Evolutionary conservation across 352 stramenopile genomes (phyloP).

Genomic region (Pythium vanterpoolii): DNA sequence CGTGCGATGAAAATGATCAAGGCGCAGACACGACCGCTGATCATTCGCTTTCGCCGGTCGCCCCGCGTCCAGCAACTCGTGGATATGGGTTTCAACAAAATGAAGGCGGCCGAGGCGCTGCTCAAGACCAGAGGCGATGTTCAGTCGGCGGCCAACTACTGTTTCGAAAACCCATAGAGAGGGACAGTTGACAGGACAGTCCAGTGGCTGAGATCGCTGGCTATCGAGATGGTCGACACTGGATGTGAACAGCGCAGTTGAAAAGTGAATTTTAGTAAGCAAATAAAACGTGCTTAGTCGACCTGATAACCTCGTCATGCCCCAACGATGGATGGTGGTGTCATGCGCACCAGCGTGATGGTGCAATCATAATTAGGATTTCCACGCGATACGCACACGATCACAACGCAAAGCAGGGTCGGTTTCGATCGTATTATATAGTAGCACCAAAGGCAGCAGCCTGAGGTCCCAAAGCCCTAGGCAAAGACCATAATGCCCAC

Average conservation of each 20-base stretch:
- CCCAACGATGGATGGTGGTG: too few species aligned
- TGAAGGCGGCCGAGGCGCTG: constrained; percentile 50
- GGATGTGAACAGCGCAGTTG: too few species aligned
- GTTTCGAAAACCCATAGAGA: constrained; percentile 43
- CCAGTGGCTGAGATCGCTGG: not conserved
- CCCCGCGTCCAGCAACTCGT: constrained; percentile 59
- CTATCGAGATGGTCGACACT: too few species aligned
- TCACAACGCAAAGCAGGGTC: too few species aligned
- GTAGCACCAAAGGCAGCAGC: too few species aligned
- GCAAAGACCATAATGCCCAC: constrained; percentile 36
- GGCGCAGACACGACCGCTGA: constrained; percentile 64
- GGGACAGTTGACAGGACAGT: not conserved
- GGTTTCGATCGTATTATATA: too few species aligned
- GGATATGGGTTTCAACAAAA: constrained; percentile 68
- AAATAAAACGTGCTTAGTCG: too few species aligned
- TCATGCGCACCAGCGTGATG: too few species aligned
- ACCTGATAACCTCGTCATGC: too few species aligned
- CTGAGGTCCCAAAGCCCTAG: constrained; percentile 8
- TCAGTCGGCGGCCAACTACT: constrained; percentile 61
- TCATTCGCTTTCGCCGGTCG: constrained; percentile 76
- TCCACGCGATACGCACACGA: too few species aligned
- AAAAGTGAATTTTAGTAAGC: too few species aligned
- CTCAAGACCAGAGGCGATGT: constrained; percentile 51
- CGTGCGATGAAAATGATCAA: constrained; percentile 85
- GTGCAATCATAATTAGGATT: too few species aligned